phyloP scores from a whole-genome alignment of 202 grass and related monocot species.

The Panicum hallii region DNA sequence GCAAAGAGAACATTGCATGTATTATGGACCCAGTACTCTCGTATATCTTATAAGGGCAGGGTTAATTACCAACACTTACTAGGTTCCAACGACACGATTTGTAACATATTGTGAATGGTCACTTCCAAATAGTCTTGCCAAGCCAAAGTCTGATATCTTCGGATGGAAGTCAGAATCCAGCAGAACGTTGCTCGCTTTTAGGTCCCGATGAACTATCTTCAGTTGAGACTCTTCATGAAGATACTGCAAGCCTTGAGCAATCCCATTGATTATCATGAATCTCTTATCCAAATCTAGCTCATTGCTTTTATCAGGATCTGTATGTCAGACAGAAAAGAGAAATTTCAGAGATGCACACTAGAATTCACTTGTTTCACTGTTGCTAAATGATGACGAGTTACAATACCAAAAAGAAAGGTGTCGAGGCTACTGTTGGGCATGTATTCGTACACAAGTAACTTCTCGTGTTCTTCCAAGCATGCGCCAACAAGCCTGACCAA shows the following conservation, averaged over 20 bases:
- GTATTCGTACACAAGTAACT: slow-evolving; percentile 79
- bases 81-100: slow-evolving; percentile 66
- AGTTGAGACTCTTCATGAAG: slow-evolving; percentile 79
- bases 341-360: slow-evolving; percentile 3
- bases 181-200: slow-evolving; percentile 75
- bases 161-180: slow-evolving; percentile 60
- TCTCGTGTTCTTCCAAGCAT: slow-evolving; percentile 79
- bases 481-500: slow-evolving; percentile 75
- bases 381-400: slow-evolving; percentile 10
- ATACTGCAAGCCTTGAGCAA: slow-evolving; percentile 68
- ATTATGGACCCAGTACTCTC: neutral
- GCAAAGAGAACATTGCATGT: slow-evolving; percentile 28
- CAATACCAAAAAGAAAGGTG: slow-evolving; percentile 63
- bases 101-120: slow-evolving; percentile 64
- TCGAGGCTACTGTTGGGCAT: slow-evolving; percentile 77
- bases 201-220: slow-evolving; percentile 73
- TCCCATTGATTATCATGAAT: slow-evolving; percentile 64
- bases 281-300: slow-evolving; percentile 58
- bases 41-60: neutral
- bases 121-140: slow-evolving; percentile 60
- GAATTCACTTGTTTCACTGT: slow-evolving; percentile 13
- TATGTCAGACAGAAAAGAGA: slow-evolving; percentile 5
- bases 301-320: slow-evolving; percentile 50
- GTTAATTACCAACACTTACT: slow-evolving; percentile 47
- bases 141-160: slow-evolving; percentile 79